Percentiles rank a stretch among this genome's conserved stretches.
Conservation (phyloP, 345 rosid species). For the Bruguiera sexangula region DNA sequence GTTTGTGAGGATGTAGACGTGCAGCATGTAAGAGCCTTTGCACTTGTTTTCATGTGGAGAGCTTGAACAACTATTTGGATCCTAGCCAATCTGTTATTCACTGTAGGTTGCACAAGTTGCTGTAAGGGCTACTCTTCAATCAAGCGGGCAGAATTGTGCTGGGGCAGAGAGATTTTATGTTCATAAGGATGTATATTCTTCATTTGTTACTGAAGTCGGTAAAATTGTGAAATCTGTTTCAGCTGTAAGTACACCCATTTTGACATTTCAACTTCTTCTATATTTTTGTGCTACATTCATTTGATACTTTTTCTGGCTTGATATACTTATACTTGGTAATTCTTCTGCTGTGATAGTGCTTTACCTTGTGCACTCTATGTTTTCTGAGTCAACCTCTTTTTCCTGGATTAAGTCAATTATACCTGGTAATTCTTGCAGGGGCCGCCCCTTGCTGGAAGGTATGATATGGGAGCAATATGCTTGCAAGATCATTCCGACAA, state of each 20-base stretch:
- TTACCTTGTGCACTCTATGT: background rate
- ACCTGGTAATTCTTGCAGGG: conserved; percentile 49
- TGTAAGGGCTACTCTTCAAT: conserved; percentile 85
- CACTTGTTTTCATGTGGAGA: conserved; percentile 9
- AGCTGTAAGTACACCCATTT: conserved; percentile 57
- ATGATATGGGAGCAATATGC: conserved; percentile 99
- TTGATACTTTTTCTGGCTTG: background rate
- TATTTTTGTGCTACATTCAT: background rate
- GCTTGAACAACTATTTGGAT: conserved; percentile 10
- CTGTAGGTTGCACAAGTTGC: conserved; percentile 95
- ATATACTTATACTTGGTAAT: background rate
- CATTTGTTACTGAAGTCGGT: conserved; percentile 71
- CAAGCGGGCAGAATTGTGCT: conserved; percentile 99
- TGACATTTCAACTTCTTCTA: background rate
- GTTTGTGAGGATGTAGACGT: conserved; percentile 89
- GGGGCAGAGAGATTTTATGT: conserved; percentile 99
- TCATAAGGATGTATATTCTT: conserved; percentile 67
- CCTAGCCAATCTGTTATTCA: conserved; percentile 9
- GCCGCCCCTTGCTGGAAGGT: conserved; percentile 84
- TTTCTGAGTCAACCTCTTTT: background rate
- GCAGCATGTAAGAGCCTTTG: conserved; percentile 52
- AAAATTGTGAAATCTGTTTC: conserved; percentile 85
- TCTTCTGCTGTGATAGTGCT: background rate
- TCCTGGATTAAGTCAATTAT: too few species aligned
- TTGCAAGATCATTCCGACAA: conserved; percentile 86